Evolutionary conservation across 495 filamentous ascomycete genomes (phyloP).

Genomic region (Xeromyces bisporus): DNA sequence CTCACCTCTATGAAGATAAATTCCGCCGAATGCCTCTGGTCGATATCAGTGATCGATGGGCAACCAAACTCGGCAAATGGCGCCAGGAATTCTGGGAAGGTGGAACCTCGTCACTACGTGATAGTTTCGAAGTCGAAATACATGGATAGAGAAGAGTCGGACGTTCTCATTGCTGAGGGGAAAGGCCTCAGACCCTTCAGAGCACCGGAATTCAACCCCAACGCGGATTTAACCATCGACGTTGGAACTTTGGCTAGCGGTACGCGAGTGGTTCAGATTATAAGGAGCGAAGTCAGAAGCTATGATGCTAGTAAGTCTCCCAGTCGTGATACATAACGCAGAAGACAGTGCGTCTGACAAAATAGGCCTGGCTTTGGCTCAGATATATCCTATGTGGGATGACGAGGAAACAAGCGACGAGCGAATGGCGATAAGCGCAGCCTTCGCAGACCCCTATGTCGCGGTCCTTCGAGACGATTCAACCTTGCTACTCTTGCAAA

Average conservation of each 20-base stretch:
- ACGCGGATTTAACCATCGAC: constrained; percentile 66
- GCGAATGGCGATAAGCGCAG: constrained; percentile 59
- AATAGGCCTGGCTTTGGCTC: constrained; percentile 62
- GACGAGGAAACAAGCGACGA: constrained; percentile 76
- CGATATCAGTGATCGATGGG: constrained; percentile 10
- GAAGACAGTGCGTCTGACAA: constrained; percentile 3
- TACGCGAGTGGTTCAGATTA: constrained; percentile 65
- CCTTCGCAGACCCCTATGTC: constrained; percentile 77
- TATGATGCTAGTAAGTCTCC: constrained; percentile 64
- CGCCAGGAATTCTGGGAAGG: constrained; percentile 33
- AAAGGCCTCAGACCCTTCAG: constrained; percentile 17
- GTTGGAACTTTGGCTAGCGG: constrained; percentile 58
- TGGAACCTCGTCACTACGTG: constrained; percentile 16
- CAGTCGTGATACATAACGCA: not conserved
- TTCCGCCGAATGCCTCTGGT: constrained; percentile 21
- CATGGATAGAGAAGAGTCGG: constrained; percentile 23
- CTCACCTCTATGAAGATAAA: constrained; percentile 37
- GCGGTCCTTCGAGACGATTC: constrained; percentile 69
- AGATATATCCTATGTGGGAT: constrained; percentile 80
- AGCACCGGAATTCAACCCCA: constrained; percentile 68
- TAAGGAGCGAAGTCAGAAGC: constrained; percentile 65
- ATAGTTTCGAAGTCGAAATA: constrained; percentile 18
- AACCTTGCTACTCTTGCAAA: constrained; percentile 55
- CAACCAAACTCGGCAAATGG: constrained; percentile 19
- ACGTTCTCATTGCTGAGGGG: constrained; percentile 18